Base-by-base conservation (phyloP, 139 green algal species). In the Auxenochlorella protothecoides region DNA sequence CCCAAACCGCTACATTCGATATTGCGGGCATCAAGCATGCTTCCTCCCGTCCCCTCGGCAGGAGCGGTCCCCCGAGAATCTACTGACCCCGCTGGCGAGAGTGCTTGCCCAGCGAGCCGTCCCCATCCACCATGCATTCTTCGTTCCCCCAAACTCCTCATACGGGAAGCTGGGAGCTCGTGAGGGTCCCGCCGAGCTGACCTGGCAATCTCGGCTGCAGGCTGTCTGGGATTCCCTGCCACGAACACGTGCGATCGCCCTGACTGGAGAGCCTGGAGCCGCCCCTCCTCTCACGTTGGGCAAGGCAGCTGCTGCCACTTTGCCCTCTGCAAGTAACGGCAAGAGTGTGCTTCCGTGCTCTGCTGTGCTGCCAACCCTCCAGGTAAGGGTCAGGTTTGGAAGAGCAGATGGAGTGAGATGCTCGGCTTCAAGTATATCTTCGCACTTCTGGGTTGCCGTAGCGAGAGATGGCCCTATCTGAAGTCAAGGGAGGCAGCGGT, bases 61-160 rank as follows among this genome's bases (percentile, higher is more conserved):
- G 64, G 91, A 96, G 72, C 80, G 93, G 0, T 86, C 96, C 61
- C 94, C 93, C 0, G 68, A 73, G 13, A 70, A 75, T 51, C 82
- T 98, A 72, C 77, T 98, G 68, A 63, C 76, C 0, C 79, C 79
- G 16, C 83, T 98, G 44, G 59, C 78, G 0, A 44, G 53, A 3
- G 72, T 72, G 57, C 73, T 93, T 14, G 67, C 64, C 3, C 66
- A 70, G 55, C 66, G 73, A 5, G 79, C 78, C 8, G 70, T 83
- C 4, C 8, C 51, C 14, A 66, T 90, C 51, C 53, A 84, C 55
- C 76, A 87, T 6, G 86, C 87, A 0, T 63, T 97, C 0, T 96
- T 96, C 76, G 84, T 88, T 66, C 86, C 88, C 2, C 80, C 81
- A 2, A 72, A 89, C 63, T 89, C 81, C 3, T 81, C 79, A 56